Evolutionary conservation across 768 basidiomycete genomes (phyloP), one percentile per base, ranked within the genome.

Genomic region (Gloeophyllum trabeum): DNA sequence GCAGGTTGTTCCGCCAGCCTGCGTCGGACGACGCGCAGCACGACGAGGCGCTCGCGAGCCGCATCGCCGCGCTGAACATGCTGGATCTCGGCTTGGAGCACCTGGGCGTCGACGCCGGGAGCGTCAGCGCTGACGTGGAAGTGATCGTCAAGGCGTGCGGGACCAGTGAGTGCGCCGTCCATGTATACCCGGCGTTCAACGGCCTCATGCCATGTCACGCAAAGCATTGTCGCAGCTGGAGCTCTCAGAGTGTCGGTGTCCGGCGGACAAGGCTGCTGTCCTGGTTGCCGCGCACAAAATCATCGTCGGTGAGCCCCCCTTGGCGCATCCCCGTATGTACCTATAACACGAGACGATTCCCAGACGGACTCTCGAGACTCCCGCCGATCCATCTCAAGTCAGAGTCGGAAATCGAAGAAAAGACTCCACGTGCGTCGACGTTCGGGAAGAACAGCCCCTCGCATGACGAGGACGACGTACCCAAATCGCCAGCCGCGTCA

Each of bases 21-120:
- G 74, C 75, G 16, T 67, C 74, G n/a, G 75, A 79, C 40, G 94
- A 99, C 52, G 67, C 74, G 0, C 81, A 80, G 1, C 93, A 96
- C 55, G 92, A 99, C 55, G 88, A 89, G 52, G 84, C 89, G 0
- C 66, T 99, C 3, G 79, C 92, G 0, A 85, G 79, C 53, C 78
- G 93, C 4, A 80, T 97, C 13, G 89, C 90, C 12, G 93, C 92
- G 1, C 67, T 99, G 35, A 92, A 93, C 50, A 75, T 92, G 70
- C 68, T 98, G 1, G 94, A 97, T 57, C 66, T 99, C 0, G 73
- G 79, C 2, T 65, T 98, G 6, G 81, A 84, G 28, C 92, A 98
- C 61, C 75, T 99, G 1, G 94, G 93, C 13, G 72, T 98, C 6
- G 80, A 89, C 41, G 75, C 88, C 0, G 79, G 76, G 2, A 64